Evolutionary conservation across 2,329 filamentous ascomycete species (phyloP).

Genomic region (Cordyceps javanica): DNA sequence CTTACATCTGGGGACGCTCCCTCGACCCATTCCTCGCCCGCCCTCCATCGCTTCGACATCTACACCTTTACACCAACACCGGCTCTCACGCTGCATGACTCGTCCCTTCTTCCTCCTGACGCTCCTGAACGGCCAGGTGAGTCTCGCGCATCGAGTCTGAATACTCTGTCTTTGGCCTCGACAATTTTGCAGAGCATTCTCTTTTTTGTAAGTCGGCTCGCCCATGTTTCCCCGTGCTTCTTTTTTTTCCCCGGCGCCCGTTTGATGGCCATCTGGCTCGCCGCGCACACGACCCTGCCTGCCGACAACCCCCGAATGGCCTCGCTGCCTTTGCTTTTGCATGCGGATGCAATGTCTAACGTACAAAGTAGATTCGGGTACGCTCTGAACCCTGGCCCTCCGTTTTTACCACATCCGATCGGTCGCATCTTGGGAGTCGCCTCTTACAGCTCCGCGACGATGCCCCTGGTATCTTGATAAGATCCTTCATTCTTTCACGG

Average conservation of each 20-base stretch:
- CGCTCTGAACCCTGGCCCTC: neutral
- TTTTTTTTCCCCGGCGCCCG: conserved; percentile 4
- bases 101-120: conserved; percentile 7
- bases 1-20: conserved; percentile 15
- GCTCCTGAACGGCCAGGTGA: conserved; percentile 4
- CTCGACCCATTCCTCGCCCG: conserved; percentile 22
- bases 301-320: neutral
- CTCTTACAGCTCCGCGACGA: conserved; percentile 11
- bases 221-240: neutral
- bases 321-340: neutral
- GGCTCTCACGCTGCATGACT: conserved; percentile 14
- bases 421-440: neutral
- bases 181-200: neutral
- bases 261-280: neutral
- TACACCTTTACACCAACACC: conserved; percentile 17
- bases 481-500: neutral
- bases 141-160: neutral
- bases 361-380: neutral
- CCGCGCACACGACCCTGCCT: conserved; percentile 5
- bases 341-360: neutral
- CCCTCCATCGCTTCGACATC: conserved; percentile 21
- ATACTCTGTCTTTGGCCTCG: neutral
- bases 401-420: conserved; percentile 4
- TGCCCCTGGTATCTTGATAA: conserved; percentile 12
- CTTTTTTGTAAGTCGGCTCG: conserved; percentile 3